A percentile compares a stretch with the other conserved stretches of the same genome.
Evolutionary conservation across 495 filamentous ascomycete species (phyloP).

Genomic region (Penicillium goetzii): DNA sequence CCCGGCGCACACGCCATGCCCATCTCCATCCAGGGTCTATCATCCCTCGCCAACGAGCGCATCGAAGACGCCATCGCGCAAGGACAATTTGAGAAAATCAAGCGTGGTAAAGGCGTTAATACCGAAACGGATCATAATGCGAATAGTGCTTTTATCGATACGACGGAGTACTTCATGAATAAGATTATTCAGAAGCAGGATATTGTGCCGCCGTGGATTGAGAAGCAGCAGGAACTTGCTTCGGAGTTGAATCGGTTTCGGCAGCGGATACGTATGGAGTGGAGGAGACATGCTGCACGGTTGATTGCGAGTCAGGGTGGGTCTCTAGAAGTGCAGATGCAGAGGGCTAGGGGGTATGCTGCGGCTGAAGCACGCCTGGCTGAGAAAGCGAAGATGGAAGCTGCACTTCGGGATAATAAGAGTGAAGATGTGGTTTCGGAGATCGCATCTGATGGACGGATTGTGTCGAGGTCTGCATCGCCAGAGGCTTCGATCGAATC

Average conservation of each 20-base stretch:
- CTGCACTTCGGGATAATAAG: conserved; percentile 38
- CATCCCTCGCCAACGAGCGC: conserved; percentile 85
- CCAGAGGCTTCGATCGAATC: conserved; percentile 15
- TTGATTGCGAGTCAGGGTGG: conserved; percentile 82
- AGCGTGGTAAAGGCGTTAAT: conserved; percentile 71
- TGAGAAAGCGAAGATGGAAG: conserved; percentile 49
- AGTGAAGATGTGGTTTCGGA: conserved; percentile 21
- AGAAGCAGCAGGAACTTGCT: conserved; percentile 92
- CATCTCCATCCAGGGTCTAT: conserved; percentile 75
- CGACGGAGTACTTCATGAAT: conserved; percentile 97
- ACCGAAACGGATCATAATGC: conserved; percentile 79
- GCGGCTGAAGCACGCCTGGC: conserved; percentile 64
- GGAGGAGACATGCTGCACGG: conserved; percentile 82
- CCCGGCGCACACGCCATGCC: conserved; percentile 76
- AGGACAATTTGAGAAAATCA: conserved; percentile 88
- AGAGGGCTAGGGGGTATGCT: conserved; percentile 72
- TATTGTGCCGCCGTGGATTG: conserved; percentile 70
- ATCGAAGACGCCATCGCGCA: conserved; percentile 93
- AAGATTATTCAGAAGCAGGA: conserved; percentile 96
- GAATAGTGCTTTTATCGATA: conserved; percentile 89
- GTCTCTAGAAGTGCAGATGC: conserved; percentile 74
- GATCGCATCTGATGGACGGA: conserved; percentile 33
- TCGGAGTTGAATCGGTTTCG: conserved; percentile 72
- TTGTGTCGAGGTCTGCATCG: conserved; percentile 21
- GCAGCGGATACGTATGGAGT: conserved; percentile 73